phyloP scores from a whole-genome alignment of 352 stramenopile species.

The Phytophthora brassicae region DNA sequence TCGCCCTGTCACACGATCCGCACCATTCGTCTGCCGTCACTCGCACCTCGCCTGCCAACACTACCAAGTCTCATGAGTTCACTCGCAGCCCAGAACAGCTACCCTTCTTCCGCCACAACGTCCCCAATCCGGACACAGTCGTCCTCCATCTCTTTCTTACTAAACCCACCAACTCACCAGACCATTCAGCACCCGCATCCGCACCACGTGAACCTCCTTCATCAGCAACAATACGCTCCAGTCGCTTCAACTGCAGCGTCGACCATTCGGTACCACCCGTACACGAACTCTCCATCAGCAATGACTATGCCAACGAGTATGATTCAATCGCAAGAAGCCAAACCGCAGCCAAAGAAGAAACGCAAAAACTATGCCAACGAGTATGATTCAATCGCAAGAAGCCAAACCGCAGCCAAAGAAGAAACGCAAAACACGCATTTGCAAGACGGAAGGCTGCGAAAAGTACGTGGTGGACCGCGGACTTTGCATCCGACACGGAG shows the following conservation, averaged over 20 bases:
- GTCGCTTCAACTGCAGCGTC: slow-evolving; percentile 9
- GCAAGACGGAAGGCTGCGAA: slow-evolving; percentile 46
- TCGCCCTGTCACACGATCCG: slow-evolving; percentile 24
- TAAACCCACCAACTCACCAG: slow-evolving; percentile 30
- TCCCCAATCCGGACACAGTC: slow-evolving; percentile 21
- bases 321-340: slow-evolving; percentile 1
- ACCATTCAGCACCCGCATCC: not conserved
- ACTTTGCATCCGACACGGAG: slow-evolving; percentile 46
- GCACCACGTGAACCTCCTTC: slow-evolving; percentile 10
- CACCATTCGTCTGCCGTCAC: slow-evolving; percentile 36
- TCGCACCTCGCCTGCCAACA: slow-evolving; percentile 32
- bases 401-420: slow-evolving; percentile 23
- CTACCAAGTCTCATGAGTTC: slow-evolving; percentile 38
- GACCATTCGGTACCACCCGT: slow-evolving; percentile 29
- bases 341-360: slow-evolving; percentile 2
- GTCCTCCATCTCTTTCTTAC: slow-evolving; percentile 39
- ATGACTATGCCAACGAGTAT: slow-evolving; percentile 8
- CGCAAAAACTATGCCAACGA: slow-evolving; percentile 15
- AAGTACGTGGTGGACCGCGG: slow-evolving; percentile 68
- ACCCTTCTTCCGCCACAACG: slow-evolving; percentile 11
- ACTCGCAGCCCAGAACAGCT: slow-evolving; percentile 17
- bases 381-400: slow-evolving; percentile 3
- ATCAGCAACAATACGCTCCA: slow-evolving; percentile 7
- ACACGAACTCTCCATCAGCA: slow-evolving; percentile 17
- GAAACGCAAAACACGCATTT: slow-evolving; percentile 50